A percentile compares a stretch with the other conserved stretches of the same genome.
phyloP scores from a whole-genome alignment of 83 land plant species.

The Isoetes engelmannii region DNA sequence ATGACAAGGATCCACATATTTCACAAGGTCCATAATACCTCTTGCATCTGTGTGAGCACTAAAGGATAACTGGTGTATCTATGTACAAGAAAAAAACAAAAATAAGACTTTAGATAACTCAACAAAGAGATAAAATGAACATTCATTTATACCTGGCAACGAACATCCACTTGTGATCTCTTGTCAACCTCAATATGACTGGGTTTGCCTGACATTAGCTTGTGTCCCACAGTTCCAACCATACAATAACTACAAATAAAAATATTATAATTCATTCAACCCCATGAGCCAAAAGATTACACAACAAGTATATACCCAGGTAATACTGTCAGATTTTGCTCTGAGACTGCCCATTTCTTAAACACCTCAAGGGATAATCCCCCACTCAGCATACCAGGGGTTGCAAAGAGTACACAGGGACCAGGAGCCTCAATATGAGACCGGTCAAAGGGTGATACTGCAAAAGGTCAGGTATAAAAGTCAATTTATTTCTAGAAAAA shows the following conservation, averaged over 20 bases:
- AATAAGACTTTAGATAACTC: background rate
- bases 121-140: background rate
- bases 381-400: constrained; percentile 94
- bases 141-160: constrained; percentile 63
- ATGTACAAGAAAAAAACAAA: constrained; percentile 15
- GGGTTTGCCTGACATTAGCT: constrained; percentile 79
- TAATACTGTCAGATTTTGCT: constrained; percentile 65
- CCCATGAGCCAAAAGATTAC: background rate
- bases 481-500: background rate
- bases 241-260: constrained; percentile 60
- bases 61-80: constrained; percentile 86
- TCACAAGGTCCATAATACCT: constrained; percentile 93
- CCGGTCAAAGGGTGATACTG: constrained; percentile 82
- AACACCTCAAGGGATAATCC: constrained; percentile 95
- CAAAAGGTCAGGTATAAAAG: constrained; percentile 10
- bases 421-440: constrained; percentile 77
- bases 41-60: constrained; percentile 97
- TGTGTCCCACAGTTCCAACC: constrained; percentile 91
- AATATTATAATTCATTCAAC: background rate
- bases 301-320: constrained; percentile 56
- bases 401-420: constrained; percentile 98
- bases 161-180: constrained; percentile 60
- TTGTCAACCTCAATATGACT: constrained; percentile 69
- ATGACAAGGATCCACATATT: constrained; percentile 72
- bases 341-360: constrained; percentile 95